phyloP scores from a whole-genome alignment of 179 eudicot species.

The Silene coronaria region DNA sequence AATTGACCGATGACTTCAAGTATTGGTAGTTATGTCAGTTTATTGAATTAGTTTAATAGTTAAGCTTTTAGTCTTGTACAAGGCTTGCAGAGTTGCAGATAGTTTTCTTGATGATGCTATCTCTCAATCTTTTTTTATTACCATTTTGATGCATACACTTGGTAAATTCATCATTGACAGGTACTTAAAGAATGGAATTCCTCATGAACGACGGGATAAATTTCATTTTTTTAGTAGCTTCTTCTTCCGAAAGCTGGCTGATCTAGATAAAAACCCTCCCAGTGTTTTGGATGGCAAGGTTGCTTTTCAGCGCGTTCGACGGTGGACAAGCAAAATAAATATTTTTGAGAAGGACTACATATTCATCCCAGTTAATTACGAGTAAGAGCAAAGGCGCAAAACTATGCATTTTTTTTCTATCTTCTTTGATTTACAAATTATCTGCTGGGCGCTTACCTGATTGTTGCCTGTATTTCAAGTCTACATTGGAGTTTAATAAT shows the following conservation, averaged over 20 bases:
- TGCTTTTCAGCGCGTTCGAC: slow-evolving; percentile 93
- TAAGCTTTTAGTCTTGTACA: background rate
- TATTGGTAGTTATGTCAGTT: background rate
- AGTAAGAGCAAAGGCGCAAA: slow-evolving; percentile 48
- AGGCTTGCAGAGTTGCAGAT: background rate
- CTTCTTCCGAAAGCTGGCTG: slow-evolving; percentile 90
- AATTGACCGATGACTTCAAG: background rate
- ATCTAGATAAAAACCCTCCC: slow-evolving; percentile 75
- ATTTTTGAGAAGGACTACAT: slow-evolving; percentile 85
- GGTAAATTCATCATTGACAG: slow-evolving; percentile 33
- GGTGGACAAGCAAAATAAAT: slow-evolving; percentile 95
- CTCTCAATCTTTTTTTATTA: background rate
- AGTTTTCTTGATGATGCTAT: background rate
- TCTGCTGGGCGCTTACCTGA: slow-evolving; percentile 4
- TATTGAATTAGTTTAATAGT: background rate
- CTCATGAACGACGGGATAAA: slow-evolving; percentile 41
- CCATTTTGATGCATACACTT: slow-evolving; percentile 11
- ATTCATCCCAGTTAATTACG: slow-evolving; percentile 88
- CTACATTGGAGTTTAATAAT: slow-evolving; percentile 94
- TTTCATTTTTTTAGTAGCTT: slow-evolving; percentile 90
- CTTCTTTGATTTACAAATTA: background rate
- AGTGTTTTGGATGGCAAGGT: slow-evolving; percentile 74
- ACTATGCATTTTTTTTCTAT: slow-evolving; percentile 8
- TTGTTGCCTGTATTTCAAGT: slow-evolving; percentile 36
- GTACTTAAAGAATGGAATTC: slow-evolving; percentile 63